Evolutionary conservation across 139 green algal genomes (phyloP), one percentile per base, ranked within the genome.

Genomic region (Pseudopediastrum boryanum): DNA sequence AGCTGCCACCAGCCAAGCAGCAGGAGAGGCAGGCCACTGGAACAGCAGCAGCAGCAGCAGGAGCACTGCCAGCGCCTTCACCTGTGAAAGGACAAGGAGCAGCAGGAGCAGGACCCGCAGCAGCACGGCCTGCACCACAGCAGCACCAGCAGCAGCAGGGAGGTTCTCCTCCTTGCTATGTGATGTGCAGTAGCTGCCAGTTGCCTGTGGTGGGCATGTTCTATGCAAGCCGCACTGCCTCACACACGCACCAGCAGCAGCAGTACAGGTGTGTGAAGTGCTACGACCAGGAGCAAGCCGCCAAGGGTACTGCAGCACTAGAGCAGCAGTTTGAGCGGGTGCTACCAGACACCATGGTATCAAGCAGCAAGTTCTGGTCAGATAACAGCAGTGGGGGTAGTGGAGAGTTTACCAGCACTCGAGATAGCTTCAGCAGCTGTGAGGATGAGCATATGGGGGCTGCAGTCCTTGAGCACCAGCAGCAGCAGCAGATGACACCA

Each of bases 371-470:
- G 3, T 50, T 54, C 25, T 90, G 83, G 78, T 88, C 83, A 10
- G 83, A 88, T 19, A 79, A 67, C 31, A 66, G 65, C 50, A 84
- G 72, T 3, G n/a, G n/a, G n/a, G n/a, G n/a, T n/a, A n/a, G n/a
- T n/a, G n/a, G n/a, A n/a, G 87, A 92, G 48, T 89, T 87, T 71
- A 82, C 90, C 74, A 83, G 62, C 83, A 90, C 84, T 0, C 83
- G 83, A 13, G 87, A 84, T 72, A 85, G 75, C 73, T 90, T 92
- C 75, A 85, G 76, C 74, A 87, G 80, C 46, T 78, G 68, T 69
- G 13, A 41, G 59, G 36, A 38, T 48, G 10, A 46, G 62, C 1
- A n/a, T 75, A 16, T 33, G 27, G 50, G 29, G 44, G 59, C 50
- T 43, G 62, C 33, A 9, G 33, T 7, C 33, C 27, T 69, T 54